A percentile compares a stretch with the other conserved stretches of the same genome.
These are phyloP conservation scores for Backusella australiensis DNA, from an alignment of 192 early-diverging fungal genomes.

Conservation along the genomic window DNA sequence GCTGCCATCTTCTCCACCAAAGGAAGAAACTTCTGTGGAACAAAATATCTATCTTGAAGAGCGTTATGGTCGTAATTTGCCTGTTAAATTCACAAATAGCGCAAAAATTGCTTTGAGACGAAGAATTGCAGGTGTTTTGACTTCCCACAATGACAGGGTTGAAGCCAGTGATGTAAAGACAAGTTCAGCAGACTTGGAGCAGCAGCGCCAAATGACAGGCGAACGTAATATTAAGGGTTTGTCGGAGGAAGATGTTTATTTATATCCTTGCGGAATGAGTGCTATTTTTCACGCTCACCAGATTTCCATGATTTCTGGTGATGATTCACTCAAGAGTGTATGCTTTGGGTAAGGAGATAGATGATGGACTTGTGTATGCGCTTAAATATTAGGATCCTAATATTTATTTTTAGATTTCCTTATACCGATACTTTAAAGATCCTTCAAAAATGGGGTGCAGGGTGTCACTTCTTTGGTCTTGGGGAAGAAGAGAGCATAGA, in stretches of 20 bases:
- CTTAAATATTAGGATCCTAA: not conserved
- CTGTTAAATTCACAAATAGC: slow-evolving; percentile 61
- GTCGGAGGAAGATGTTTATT: slow-evolving; percentile 78
- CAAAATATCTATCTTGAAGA: slow-evolving; percentile 82
- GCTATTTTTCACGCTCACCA: slow-evolving; percentile 90
- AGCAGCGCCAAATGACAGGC: slow-evolving; percentile 40
- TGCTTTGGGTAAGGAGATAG: slow-evolving; percentile 76
- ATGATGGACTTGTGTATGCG: too few species aligned
- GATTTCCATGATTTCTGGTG: slow-evolving; percentile 47
- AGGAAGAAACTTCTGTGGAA: slow-evolving; percentile 46
- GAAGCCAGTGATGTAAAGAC: slow-evolving; percentile 13
- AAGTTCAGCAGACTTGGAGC: slow-evolving; percentile 41
- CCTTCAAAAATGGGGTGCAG: slow-evolving; percentile 90
- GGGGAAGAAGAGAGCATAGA: slow-evolving; percentile 76
- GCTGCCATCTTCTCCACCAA: not conserved
- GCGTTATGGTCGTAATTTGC: slow-evolving; percentile 90
- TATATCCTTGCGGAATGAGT: slow-evolving; percentile 91
- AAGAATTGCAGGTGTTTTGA: slow-evolving; percentile 81
- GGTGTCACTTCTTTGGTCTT: slow-evolving; percentile 85
- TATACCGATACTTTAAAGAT: slow-evolving; percentile 98
- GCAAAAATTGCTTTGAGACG: slow-evolving; percentile 74
- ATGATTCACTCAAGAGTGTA: slow-evolving; percentile 63
- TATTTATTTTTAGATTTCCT: slow-evolving; percentile 61
- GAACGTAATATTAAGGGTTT: slow-evolving; percentile 52
- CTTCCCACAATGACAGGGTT: slow-evolving; percentile 20